Conservation (phyloP, 2,329 filamentous ascomycete genomes). For the Tolypocladium tropicale region DNA sequence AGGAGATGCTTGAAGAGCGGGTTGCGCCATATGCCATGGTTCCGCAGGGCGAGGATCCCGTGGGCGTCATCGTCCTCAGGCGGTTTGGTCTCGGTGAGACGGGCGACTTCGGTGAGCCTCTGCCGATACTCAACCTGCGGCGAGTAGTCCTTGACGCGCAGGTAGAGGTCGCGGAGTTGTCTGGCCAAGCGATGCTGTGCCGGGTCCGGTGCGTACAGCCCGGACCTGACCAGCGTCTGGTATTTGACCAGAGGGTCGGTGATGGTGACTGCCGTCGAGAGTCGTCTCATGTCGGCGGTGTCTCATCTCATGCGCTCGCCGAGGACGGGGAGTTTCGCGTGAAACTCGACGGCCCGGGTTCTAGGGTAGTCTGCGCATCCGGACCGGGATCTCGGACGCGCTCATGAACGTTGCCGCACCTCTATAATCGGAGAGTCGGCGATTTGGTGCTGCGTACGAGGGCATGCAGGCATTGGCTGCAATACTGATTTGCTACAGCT, state of each 20-base stretch:
- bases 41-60: conserved; percentile 34
- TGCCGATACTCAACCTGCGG: conserved; percentile 60
- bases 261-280: conserved; percentile 44
- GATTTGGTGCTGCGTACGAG: not conserved
- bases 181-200: conserved; percentile 64
- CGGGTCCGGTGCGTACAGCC: conserved; percentile 56
- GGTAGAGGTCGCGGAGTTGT: conserved; percentile 68
- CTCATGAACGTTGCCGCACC: not conserved
- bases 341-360: not conserved
- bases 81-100: conserved; percentile 24
- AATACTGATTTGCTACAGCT: no score
- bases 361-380: not conserved
- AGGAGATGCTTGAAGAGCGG: conserved; percentile 51
- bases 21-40: conserved; percentile 47
- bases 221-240: conserved; percentile 57
- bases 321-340: not conserved
- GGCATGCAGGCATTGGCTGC: no score
- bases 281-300: conserved; percentile 17
- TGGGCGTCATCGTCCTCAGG: conserved; percentile 19
- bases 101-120: conserved; percentile 50
- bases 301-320: not conserved
- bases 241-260: conserved; percentile 72
- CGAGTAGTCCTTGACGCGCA: conserved; percentile 67
- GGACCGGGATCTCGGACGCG: not conserved
- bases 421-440: not conserved